These are phyloP conservation scores for Naganishia sp. DNA, from an alignment of 1,284 basidiomycete species.

Conservation along the genomic window DNA sequence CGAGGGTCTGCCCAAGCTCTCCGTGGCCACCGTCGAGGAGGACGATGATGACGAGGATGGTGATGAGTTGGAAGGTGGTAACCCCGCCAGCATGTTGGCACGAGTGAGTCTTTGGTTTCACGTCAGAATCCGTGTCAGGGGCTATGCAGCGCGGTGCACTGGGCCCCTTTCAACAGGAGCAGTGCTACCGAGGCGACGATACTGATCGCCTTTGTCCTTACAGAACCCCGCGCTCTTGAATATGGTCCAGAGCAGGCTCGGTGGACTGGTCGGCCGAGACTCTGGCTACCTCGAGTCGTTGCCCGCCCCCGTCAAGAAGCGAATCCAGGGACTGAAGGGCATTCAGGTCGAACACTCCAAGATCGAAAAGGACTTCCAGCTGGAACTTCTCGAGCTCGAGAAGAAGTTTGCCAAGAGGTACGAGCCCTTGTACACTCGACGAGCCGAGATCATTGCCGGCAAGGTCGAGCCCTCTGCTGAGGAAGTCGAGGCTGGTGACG, in stretches of 20 bases:
- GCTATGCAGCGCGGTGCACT: background rate
- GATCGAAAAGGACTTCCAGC: constrained; percentile 93
- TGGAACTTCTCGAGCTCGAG: constrained; percentile 93
- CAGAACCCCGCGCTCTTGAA: constrained; percentile 60
- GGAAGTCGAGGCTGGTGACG: constrained; percentile 80
- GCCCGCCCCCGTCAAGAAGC: constrained; percentile 76
- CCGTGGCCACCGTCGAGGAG: constrained; percentile 68
- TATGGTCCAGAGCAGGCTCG: constrained; percentile 67
- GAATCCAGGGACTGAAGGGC: constrained; percentile 89
- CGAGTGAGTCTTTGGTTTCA: constrained; percentile 44
- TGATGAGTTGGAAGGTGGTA: constrained; percentile 57
- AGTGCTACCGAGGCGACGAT: background rate
- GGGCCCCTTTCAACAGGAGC: too few relatives aligned
- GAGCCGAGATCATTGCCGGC: constrained; percentile 80
- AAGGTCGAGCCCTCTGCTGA: constrained; percentile 71
- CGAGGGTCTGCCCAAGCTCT: constrained; percentile 65
- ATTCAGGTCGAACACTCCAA: constrained; percentile 90
- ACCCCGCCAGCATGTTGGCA: constrained; percentile 53
- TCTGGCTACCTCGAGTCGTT: constrained; percentile 86
- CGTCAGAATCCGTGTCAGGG: background rate
- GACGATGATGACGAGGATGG: constrained; percentile 52
- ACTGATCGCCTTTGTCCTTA: constrained; percentile 37
- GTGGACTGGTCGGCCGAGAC: constrained; percentile 70
- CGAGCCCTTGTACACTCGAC: constrained; percentile 84
- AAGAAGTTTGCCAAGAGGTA: constrained; percentile 91